Percentiles rank a stretch among this genome's conserved stretches.
These are phyloP conservation scores for Pulveroboletus sp. DNA, from an alignment of 768 basidiomycete genomes.

Conservation along the genomic window DNA sequence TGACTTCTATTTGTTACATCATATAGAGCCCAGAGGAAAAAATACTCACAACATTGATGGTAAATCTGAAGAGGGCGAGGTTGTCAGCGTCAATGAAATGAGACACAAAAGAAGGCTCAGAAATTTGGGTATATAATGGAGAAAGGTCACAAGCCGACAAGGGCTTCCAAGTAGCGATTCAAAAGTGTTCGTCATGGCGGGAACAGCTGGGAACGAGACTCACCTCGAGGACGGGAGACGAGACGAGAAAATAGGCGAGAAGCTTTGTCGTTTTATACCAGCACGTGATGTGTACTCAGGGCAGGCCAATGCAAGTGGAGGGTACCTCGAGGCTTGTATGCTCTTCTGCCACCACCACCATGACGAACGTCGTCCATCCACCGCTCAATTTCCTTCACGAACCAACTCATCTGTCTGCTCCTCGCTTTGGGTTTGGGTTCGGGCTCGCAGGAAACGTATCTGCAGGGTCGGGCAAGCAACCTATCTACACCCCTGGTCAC, in stretches of 20 bases:
- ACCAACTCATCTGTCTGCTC: constrained; percentile 56
- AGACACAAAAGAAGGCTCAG: constrained; percentile 45
- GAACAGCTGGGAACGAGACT: constrained; percentile 24
- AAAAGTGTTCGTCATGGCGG: constrained; percentile 59
- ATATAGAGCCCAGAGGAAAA: constrained; percentile 26
- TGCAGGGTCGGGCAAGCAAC: constrained; percentile 45
- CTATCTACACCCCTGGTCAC: constrained; percentile 39
- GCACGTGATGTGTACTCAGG: constrained; percentile 37
- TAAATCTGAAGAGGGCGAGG: background rate
- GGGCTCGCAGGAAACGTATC: constrained; percentile 49
- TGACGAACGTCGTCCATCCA: constrained; percentile 72
- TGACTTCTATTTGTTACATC: constrained; percentile 88
- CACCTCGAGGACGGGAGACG: constrained; percentile 19
- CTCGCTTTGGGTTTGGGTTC: constrained; percentile 74
- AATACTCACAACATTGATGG: constrained; percentile 33
- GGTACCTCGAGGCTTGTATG: constrained; percentile 10
- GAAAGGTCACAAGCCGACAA: constrained; percentile 58
- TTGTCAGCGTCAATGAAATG: constrained; percentile 11
- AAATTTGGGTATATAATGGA: constrained; percentile 94
- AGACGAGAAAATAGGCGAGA: constrained; percentile 10
- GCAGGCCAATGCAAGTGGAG: constrained; percentile 25
- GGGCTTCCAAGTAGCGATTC: constrained; percentile 90
- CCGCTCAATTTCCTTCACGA: constrained; percentile 63
- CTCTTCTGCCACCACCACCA: constrained; percentile 34
- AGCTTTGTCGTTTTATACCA: constrained; percentile 12